Conservation (phyloP, 1,284 basidiomycete genomes). For the Melampsora americana region DNA sequence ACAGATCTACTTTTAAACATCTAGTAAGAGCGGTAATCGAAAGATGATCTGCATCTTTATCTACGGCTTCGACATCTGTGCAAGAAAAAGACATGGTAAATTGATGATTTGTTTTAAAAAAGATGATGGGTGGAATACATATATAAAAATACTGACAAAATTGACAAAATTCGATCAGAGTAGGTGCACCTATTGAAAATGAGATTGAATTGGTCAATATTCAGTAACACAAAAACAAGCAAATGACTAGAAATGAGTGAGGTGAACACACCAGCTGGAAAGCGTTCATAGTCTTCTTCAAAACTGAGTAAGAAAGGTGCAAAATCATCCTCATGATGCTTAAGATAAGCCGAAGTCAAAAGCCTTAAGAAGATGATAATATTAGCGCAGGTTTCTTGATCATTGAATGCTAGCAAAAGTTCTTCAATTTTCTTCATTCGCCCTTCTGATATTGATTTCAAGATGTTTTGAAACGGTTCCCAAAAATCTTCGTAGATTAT, state of each 20-base stretch:
- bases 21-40: background rate
- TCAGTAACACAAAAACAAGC: background rate
- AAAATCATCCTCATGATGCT: conserved; percentile 64
- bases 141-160: background rate
- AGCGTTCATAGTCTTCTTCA: conserved; percentile 52
- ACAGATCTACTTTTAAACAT: conserved; percentile 5
- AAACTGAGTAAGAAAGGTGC: conserved; percentile 69
- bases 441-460: background rate
- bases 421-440: background rate
- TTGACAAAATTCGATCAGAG: conserved; percentile 1
- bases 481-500: conserved; percentile 3
- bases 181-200: background rate
- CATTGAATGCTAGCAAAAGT: background rate
- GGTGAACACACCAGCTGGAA: background rate
- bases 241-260: background rate
- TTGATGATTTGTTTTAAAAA: background rate
- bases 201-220: background rate
- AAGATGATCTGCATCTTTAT: conserved; percentile 14
- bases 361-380: conserved; percentile 72
- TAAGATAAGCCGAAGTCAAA: conserved; percentile 76
- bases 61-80: conserved; percentile 7
- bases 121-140: no score
- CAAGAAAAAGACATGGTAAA: background rate
- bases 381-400: conserved; percentile 9
- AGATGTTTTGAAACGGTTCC: conserved; percentile 5